Conservation (phyloP, 192 early-diverging fungal genomes). For the Backusella parvicylindrica region DNA sequence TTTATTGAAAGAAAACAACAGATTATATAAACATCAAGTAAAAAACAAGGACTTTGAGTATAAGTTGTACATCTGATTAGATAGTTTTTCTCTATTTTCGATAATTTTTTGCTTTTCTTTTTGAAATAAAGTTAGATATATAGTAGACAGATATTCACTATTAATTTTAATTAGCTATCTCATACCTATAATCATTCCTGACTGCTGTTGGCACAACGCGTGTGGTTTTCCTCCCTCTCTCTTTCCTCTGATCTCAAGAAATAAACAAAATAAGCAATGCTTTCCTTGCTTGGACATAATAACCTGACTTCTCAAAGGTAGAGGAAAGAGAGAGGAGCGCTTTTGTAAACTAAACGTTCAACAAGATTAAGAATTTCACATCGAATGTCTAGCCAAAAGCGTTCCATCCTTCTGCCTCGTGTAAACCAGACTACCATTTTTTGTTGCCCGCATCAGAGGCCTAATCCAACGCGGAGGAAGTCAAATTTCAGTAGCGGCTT, state of each 20-base stretch:
- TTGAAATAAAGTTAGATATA: not conserved
- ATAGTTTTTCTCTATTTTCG: not conserved
- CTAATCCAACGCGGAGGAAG: not conserved
- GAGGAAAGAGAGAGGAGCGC: constrained; percentile 3
- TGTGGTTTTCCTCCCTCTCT: not conserved
- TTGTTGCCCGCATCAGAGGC: not conserved
- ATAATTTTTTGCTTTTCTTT: not conserved
- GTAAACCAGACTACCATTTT: not conserved
- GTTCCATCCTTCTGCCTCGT: not conserved
- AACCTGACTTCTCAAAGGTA: not conserved
- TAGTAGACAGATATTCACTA: too few species aligned
- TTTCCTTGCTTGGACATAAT: not conserved
- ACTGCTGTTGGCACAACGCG: not conserved
- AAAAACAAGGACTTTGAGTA: not conserved
- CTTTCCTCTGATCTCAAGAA: not conserved
- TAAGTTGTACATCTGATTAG: not conserved
- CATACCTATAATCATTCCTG: not conserved
- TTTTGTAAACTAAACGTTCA: not conserved
- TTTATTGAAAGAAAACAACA: not conserved
- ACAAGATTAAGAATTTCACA: constrained; percentile 2
- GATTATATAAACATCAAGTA: not conserved
- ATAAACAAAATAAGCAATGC: not conserved
- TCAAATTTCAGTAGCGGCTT: not conserved
- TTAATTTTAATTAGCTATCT: too few species aligned
- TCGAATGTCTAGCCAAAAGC: not conserved